Percentiles rank a stretch among this genome's conserved stretches.
Evolutionary conservation across 192 early-diverging fungal genomes (phyloP).

Genomic region (Entomortierella lignicola): DNA sequence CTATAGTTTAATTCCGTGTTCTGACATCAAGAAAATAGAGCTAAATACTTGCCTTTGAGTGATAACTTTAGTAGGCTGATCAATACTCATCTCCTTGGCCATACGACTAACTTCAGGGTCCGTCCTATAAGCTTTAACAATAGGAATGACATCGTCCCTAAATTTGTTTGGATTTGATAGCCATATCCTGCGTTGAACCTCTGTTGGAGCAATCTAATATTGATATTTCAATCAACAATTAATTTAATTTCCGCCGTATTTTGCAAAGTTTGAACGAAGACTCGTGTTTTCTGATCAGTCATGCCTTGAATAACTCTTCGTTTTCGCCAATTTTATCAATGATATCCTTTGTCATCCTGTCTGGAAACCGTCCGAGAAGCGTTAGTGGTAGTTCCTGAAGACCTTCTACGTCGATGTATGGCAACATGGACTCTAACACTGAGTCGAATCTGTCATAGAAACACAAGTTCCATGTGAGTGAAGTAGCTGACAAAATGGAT

Average conservation of each 20-base stretch:
- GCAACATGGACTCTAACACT: constrained; percentile 56
- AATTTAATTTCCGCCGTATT: neutral
- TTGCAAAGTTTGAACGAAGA: too few relatives aligned
- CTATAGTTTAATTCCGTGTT: neutral
- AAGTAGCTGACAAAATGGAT: neutral
- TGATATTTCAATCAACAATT: neutral
- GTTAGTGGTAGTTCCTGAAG: constrained; percentile 66
- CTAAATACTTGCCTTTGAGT: constrained; percentile 26
- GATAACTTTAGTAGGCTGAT: constrained; percentile 41
- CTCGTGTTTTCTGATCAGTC: neutral
- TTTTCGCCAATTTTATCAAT: constrained; percentile 60
- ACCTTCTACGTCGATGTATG: constrained; percentile 59
- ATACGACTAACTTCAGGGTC: constrained; percentile 47
- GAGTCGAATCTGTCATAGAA: constrained; percentile 51
- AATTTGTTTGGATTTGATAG: constrained; percentile 46
- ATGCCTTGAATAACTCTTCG: constrained; percentile 55
- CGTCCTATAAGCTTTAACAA: constrained; percentile 33
- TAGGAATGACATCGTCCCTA: constrained; percentile 43
- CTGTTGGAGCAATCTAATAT: constrained; percentile 42
- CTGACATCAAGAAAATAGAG: neutral
- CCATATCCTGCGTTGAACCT: constrained; percentile 49
- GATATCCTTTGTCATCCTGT: constrained; percentile 50
- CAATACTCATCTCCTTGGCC: constrained; percentile 47
- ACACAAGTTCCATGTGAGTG: neutral
- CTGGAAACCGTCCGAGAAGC: constrained; percentile 58